Evolutionary conservation across 2,329 filamentous ascomycete species (phyloP), one percentile per base, ranked within the genome.

Genomic region (Diaporthe citriasiana): DNA sequence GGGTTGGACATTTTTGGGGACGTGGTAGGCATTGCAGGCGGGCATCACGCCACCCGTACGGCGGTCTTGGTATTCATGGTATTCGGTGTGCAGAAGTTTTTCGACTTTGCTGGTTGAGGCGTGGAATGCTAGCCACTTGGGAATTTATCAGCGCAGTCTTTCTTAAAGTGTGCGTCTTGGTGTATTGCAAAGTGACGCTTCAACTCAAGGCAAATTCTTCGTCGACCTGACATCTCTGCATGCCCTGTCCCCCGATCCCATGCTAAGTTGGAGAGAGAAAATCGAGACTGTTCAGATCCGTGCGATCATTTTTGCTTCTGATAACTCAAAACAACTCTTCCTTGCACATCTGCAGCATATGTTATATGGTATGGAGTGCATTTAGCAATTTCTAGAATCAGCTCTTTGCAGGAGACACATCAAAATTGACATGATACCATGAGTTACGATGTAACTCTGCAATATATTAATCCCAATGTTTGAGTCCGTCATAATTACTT

Each of bases 111-210:
- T 72, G 27, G 76, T 69, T 1, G 77, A 66, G n/a, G 78, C 79
- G 42, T 79, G 78, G 25, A 80, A 79, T 53, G 79, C 78, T 42
- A 80, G 72, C 79, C 79, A 80, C 38, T 73, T 60, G n/a, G 15
- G 15, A 2, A 42, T 5, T 27, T 40, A 42, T 42, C 3, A 60
- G 56, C 56, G 42, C n/a, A 60, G n/a, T 42, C 2, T 59, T 40
- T 3, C 4, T 12, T 7, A 42, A 59, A 25, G 33, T 17, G 35
- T 59, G 22, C 3, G n/a, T 40, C 19, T 25, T 5, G n/a, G 22
- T 8, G 8, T 40, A 25, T 40, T 42, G 35, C 56, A 40, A 59
- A 59, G n/a, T 40, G 22, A 40, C 35, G 56, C 12, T 59, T 42
- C 13, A 59, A 27, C 22, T 40, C 35, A 4, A 19, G 13, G 22